Conservation (phyloP, 2,329 filamentous ascomycete genomes). For the Cordyceps fumosorosea region DNA sequence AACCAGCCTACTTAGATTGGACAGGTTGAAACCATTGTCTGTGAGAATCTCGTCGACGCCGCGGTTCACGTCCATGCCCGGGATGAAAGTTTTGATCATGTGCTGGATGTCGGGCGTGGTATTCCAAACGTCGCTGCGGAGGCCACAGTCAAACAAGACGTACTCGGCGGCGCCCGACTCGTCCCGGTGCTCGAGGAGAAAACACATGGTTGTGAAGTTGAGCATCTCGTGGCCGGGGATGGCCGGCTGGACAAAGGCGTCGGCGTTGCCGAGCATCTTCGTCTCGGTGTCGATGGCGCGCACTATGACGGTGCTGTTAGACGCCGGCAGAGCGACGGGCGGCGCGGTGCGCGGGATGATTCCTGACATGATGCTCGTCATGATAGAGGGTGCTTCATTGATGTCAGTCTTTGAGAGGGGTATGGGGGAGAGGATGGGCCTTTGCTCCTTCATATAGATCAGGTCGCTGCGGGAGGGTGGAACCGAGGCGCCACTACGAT, state of each 20-base stretch:
- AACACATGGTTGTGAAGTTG: slow-evolving; percentile 17
- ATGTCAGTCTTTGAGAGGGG: background rate
- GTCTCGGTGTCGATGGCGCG: slow-evolving; percentile 16
- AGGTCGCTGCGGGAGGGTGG: no score
- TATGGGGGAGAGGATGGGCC: background rate
- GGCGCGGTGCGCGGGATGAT: background rate
- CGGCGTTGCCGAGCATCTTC: slow-evolving; percentile 13
- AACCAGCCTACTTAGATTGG: slow-evolving; percentile 10
- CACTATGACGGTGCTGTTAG: slow-evolving; percentile 13
- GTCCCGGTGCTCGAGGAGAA: slow-evolving; percentile 13
- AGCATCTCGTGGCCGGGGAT: slow-evolving; percentile 16
- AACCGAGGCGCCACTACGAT: no score
- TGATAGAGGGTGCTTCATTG: background rate
- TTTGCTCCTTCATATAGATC: no score
- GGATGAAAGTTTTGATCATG: slow-evolving; percentile 8
- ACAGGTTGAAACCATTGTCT: slow-evolving; percentile 9
- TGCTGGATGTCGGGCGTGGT: background rate
- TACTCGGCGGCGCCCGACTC: background rate
- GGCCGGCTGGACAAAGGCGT: slow-evolving; percentile 15
- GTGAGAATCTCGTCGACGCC: slow-evolving; percentile 17
- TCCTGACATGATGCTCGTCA: background rate
- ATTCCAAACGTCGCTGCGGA: slow-evolving; percentile 18
- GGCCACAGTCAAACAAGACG: slow-evolving; percentile 16
- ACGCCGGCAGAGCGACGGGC: background rate
- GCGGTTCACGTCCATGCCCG: slow-evolving; percentile 12